Evolutionary conservation across 352 stramenopile species (phyloP).

Genomic region (Phytophthora multivora): DNA sequence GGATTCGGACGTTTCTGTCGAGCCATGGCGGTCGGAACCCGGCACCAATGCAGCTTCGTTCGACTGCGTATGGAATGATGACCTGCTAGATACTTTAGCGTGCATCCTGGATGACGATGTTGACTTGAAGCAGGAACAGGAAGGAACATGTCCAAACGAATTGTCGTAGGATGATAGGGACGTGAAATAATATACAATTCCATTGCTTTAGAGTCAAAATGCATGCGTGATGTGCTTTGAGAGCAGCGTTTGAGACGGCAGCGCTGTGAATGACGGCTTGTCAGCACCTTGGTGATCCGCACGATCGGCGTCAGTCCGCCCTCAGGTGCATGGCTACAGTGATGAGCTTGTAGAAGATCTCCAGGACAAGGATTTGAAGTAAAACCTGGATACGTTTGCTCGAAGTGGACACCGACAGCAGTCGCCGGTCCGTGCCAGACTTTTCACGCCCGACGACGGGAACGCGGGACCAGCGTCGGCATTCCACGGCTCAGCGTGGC

Average conservation of each 20-base stretch:
- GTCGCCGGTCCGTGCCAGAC: neutral
- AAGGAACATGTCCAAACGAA: neutral
- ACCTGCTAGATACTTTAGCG: slow-evolving; percentile 36
- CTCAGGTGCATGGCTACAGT: slow-evolving; percentile 6
- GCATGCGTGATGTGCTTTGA: slow-evolving; percentile 1
- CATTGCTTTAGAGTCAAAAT: neutral
- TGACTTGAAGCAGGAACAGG: slow-evolving; percentile 2
- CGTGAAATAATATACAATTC: slow-evolving; percentile 14
- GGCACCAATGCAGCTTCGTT: slow-evolving; percentile 4
- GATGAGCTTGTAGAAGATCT: slow-evolving; percentile 12
- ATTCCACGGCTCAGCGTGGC: slow-evolving; percentile 6
- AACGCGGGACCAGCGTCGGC: neutral
- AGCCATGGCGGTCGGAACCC: slow-evolving; percentile 12
- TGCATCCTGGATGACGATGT: slow-evolving; percentile 32
- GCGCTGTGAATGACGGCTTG: neutral
- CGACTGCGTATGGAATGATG: slow-evolving; percentile 28
- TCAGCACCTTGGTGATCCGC: slow-evolving; percentile 18
- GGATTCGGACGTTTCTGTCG: slow-evolving; percentile 14
- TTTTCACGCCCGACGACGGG: neutral
- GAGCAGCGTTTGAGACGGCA: neutral
- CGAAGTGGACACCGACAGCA: neutral
- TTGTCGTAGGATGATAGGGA: slow-evolving; percentile 3
- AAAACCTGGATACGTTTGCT: neutral
- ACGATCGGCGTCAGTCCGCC: neutral
- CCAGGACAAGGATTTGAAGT: neutral